Evolutionary conservation across 495 filamentous ascomycete species (phyloP).

Genomic region (Xylaria palmicola): DNA sequence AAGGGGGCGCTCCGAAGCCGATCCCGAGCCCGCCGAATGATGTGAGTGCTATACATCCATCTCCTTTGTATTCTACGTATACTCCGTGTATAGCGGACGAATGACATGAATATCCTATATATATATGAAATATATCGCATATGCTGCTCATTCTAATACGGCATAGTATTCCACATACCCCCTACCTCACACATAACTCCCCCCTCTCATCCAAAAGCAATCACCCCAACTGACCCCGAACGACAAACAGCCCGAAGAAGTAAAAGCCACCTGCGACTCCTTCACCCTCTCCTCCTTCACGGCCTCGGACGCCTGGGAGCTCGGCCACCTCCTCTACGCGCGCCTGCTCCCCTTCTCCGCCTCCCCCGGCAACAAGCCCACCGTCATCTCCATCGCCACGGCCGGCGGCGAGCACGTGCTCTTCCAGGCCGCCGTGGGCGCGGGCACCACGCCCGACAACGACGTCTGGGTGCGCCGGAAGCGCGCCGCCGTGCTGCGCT

Average conservation of each 20-base stretch:
- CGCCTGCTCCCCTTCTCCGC: slow-evolving; percentile 55
- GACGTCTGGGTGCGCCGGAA: slow-evolving; percentile 63
- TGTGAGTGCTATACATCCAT: no score
- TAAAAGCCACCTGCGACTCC: slow-evolving; percentile 51
- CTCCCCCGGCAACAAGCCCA: slow-evolving; percentile 42
- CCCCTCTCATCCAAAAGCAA: neutral
- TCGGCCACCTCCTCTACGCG: slow-evolving; percentile 62
- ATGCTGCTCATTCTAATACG: no score
- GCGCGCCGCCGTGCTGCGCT: slow-evolving; percentile 61
- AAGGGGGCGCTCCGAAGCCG: neutral
- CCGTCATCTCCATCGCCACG: slow-evolving; percentile 65
- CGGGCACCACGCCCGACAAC: slow-evolving; percentile 62
- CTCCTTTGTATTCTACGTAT: no score
- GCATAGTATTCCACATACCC: neutral
- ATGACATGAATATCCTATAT: no score
- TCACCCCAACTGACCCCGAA: neutral
- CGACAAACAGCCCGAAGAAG: slow-evolving; percentile 41
- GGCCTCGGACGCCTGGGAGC: slow-evolving; percentile 60
- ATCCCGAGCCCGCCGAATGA: slow-evolving; percentile 31
- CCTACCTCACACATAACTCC: neutral
- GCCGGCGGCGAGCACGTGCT: slow-evolving; percentile 53
- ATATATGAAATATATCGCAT: no score
- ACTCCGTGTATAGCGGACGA: no score
- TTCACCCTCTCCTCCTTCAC: slow-evolving; percentile 65
- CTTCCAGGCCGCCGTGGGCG: slow-evolving; percentile 46